Percentiles rank a stretch among this genome's conserved stretches.
phyloP scores from a whole-genome alignment of 2,329 filamentous ascomycete genomes.

The Phaeosphaeriaceae sp. region DNA sequence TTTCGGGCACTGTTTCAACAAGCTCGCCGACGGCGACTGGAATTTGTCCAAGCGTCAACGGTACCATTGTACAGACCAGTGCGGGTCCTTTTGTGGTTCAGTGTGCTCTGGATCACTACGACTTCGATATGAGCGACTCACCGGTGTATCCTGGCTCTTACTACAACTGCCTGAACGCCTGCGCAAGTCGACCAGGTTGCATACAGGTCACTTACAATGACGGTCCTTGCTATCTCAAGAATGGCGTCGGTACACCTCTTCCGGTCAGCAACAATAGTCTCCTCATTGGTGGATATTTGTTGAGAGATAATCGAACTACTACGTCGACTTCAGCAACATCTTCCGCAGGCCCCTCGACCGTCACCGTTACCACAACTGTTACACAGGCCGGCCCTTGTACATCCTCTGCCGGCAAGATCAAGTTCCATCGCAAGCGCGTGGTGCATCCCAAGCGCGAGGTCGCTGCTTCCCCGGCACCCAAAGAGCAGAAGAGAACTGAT shows the following conservation, averaged over 20 bases:
- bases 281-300: slow-evolving; percentile 22
- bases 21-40: neutral
- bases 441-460: neutral
- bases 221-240: slow-evolving; percentile 25
- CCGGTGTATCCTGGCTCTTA: slow-evolving; percentile 20
- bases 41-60: neutral
- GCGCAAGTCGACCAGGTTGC: slow-evolving; percentile 20
- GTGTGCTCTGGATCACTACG: neutral
- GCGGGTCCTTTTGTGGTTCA: neutral
- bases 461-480: neutral
- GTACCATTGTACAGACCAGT: neutral
- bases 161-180: slow-evolving; percentile 23
- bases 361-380: slow-evolving; percentile 16
- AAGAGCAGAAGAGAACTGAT: neutral
- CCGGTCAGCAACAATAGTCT: slow-evolving; percentile 12
- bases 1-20: neutral
- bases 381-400: slow-evolving; percentile 1
- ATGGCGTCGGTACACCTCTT: slow-evolving; percentile 4
- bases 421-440: slow-evolving; percentile 21
- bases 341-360: slow-evolving; percentile 3
- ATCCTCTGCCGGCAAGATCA: neutral
- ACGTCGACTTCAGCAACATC: neutral
- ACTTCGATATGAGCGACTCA: neutral
- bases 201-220: slow-evolving; percentile 27
- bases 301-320: slow-evolving; percentile 3